phyloP scores from a whole-genome alignment of 1,284 basidiomycete species.

The Abortiporus biennis region DNA sequence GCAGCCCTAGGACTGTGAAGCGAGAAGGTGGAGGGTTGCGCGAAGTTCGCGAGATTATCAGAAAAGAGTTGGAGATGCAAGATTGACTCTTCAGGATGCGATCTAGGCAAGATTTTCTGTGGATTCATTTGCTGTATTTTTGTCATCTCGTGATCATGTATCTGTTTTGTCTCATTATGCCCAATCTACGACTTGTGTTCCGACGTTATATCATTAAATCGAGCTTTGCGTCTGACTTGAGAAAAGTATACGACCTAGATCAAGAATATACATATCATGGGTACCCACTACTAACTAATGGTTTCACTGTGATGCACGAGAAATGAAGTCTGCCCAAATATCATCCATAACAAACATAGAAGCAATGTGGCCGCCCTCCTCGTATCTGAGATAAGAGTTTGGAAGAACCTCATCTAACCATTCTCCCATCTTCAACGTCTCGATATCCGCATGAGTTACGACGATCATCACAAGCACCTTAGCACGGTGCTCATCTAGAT shows the following conservation, averaged over 20 bases:
- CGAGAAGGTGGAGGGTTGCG: constrained; percentile 64
- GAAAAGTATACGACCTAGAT: too few relatives aligned
- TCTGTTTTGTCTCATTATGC: too few relatives aligned
- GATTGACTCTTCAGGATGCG: constrained; percentile 13
- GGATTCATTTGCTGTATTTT: constrained; percentile 3
- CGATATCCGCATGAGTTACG: constrained; percentile 30
- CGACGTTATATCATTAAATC: too few relatives aligned
- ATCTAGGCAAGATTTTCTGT: not conserved
- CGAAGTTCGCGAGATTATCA: constrained; percentile 72
- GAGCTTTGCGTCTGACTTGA: too few relatives aligned
- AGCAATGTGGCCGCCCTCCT: constrained; percentile 44
- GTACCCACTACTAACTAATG: too few relatives aligned
- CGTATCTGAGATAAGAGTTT: constrained; percentile 28
- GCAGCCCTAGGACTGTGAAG: constrained; percentile 67
- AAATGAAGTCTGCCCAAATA: constrained; percentile 37
- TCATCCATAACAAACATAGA: constrained; percentile 36
- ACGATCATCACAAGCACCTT: constrained; percentile 40
- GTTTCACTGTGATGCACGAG: too few relatives aligned
- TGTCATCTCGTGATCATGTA: constrained; percentile 3
- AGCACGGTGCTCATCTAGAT: constrained; percentile 38
- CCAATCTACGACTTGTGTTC: too few relatives aligned
- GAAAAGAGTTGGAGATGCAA: constrained; percentile 56
- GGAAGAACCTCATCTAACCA: constrained; percentile 40
- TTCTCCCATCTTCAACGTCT: constrained; percentile 35
- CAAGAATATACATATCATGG: too few relatives aligned